Percentiles rank a stretch among this genome's conserved stretches.
Conservation (phyloP, 441 rosid genomes). For the Metrosideros polymorpha region DNA sequence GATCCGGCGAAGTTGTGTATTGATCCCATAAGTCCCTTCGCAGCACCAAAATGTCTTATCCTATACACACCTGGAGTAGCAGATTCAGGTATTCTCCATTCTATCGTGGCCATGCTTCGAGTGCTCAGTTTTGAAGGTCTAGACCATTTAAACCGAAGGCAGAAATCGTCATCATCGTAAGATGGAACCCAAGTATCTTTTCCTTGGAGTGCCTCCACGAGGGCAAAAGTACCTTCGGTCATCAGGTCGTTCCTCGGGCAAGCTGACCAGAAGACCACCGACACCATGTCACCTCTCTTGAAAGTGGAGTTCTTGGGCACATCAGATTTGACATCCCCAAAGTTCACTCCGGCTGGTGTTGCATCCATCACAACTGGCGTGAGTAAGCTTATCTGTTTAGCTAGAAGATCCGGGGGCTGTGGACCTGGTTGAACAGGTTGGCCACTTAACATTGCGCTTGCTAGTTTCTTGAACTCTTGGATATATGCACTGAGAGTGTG, state of each 20-base stretch:
- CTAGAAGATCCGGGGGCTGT: constrained; percentile 70
- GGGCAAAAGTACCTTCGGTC: constrained; percentile 85
- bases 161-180: constrained; percentile 90
- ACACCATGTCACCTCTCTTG: constrained; percentile 56
- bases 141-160: constrained; percentile 84
- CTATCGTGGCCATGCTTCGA: constrained; percentile 66
- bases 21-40: constrained; percentile 61
- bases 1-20: constrained; percentile 79
- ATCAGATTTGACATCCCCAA: constrained; percentile 67
- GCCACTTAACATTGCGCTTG: constrained; percentile 44
- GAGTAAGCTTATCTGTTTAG: constrained; percentile 69
- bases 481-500: constrained; percentile 83
- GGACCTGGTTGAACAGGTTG: constrained; percentile 47
- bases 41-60: constrained; percentile 89
- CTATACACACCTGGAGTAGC: constrained; percentile 74
- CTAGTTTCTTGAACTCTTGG: constrained; percentile 82
- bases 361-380: constrained; percentile 76
- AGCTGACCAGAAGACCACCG: constrained; percentile 76
- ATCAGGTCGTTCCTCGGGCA: constrained; percentile 87
- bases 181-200: constrained; percentile 73
- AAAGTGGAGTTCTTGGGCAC: constrained; percentile 67
- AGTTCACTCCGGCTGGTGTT: constrained; percentile 50
- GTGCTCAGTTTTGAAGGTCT: constrained; percentile 72
- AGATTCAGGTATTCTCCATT: constrained; percentile 74
- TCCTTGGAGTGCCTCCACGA: constrained; percentile 64